Base-by-base conservation (phyloP, 2,329 filamentous ascomycete genomes). In the Fusarium sp. region DNA sequence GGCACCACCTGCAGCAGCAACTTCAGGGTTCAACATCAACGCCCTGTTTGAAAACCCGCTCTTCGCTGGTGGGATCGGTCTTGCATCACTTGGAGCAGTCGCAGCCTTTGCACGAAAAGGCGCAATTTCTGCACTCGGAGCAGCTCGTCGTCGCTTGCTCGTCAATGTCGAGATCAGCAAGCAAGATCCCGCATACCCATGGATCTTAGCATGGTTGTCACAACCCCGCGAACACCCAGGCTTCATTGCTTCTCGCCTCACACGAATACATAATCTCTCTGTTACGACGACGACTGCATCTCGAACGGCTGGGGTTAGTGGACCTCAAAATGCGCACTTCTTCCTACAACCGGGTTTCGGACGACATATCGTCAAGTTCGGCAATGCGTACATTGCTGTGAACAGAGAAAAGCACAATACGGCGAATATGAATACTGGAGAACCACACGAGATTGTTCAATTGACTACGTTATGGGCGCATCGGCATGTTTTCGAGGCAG, bases 81-180 rank as follows among this genome's bases (percentile, higher is more conserved):
- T 99, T 60, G 96, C 95, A 69, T 94, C 93, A 36, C 88, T 99
- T 59, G 96, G 95, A 72, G 94, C 95, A 39, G 92, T 90, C 45
- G 89, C 95, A 38, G 92, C 94, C 18, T 90, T 97, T 76, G 94
- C 92, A 36, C 94, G 96, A 72, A 92, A 92, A 79, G 94, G 93
- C 39, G 82, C 93, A 67, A 89, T 95, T 69, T 87, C 91, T 77
- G 91, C 91, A 62, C 91, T 92, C n/a, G 89, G 89, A 48, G 87
- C 97, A 64, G 84, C 98, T 66, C 93, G 94, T 56, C 91, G 93
- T 60, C 94, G 96, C 55, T 90, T 99, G 84, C 91, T 99, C 36
- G 94, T 98, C 78, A 95, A 98, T 79, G 91, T 99, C 78, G 96
- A 99, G 83, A 98, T 99, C 82, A 96, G 94, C 82, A 93, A 94